Percentiles rank a stretch among this genome's conserved stretches.
Evolutionary conservation across 2,329 filamentous ascomycete species (phyloP).

Genomic region (Cladosporium sp.): DNA sequence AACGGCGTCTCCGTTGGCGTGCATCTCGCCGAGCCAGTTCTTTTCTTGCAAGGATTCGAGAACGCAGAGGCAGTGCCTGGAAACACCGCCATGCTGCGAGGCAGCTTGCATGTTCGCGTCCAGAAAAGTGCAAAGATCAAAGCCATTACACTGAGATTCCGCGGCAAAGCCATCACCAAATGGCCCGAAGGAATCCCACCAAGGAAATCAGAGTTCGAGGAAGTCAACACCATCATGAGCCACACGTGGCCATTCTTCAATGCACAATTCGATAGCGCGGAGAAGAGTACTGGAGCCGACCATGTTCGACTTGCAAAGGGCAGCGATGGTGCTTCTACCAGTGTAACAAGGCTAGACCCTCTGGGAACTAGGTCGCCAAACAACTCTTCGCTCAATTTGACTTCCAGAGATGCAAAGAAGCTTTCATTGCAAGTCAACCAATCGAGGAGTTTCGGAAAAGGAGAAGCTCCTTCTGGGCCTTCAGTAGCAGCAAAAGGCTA

Average conservation of each 20-base stretch:
- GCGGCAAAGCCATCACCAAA: slow-evolving; percentile 80
- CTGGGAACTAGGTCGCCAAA: slow-evolving; percentile 32
- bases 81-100: slow-evolving; percentile 78
- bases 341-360: slow-evolving; percentile 30
- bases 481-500: slow-evolving; percentile 73
- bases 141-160: slow-evolving; percentile 79
- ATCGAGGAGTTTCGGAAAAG: slow-evolving; percentile 79
- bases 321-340: slow-evolving; percentile 29
- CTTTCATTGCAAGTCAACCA: slow-evolving; percentile 77
- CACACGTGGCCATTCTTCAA: slow-evolving; percentile 94
- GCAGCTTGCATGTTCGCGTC: slow-evolving; percentile 74
- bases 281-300: slow-evolving; percentile 60
- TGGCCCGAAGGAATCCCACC: slow-evolving; percentile 96
- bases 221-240: slow-evolving; percentile 80
- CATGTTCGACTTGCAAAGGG: slow-evolving; percentile 54
- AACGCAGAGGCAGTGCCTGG: slow-evolving; percentile 60
- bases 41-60: slow-evolving; percentile 76
- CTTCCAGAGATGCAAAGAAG: slow-evolving; percentile 54
- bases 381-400: slow-evolving; percentile 41
- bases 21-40: slow-evolving; percentile 70
- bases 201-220: slow-evolving; percentile 74
- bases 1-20: slow-evolving; percentile 73
- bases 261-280: slow-evolving; percentile 58
- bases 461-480: slow-evolving; percentile 57
- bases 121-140: slow-evolving; percentile 92